phyloP scores from a whole-genome alignment of 345 rosid genomes.

The Aquilaria sinensis region DNA sequence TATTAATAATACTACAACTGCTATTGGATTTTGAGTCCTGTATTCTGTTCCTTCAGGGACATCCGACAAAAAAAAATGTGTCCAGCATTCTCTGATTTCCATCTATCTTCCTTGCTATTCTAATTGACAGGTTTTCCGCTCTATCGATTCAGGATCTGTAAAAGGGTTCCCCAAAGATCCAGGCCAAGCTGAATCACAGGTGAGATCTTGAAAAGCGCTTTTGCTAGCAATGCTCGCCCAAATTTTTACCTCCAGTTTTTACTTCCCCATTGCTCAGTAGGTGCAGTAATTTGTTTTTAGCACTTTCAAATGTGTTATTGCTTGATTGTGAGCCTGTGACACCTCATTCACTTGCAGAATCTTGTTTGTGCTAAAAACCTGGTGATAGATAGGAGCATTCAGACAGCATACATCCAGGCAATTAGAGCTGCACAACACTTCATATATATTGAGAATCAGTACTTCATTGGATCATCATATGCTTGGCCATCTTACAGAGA shows the following conservation, averaged over 20 bases:
- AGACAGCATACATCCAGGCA: conserved; percentile 77
- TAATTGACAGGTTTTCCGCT: conserved; percentile 48
- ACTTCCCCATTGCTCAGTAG: not conserved
- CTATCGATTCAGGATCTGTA: conserved; percentile 72
- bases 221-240: not conserved
- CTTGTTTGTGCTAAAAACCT: conserved; percentile 72
- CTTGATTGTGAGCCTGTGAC: no score
- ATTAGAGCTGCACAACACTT: conserved; percentile 76
- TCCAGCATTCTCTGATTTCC: not conserved
- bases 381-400: conserved; percentile 78
- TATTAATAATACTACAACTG: not conserved
- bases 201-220: not conserved
- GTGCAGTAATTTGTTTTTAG: not conserved
- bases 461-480: conserved; percentile 74
- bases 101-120: not conserved
- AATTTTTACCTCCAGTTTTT: not conserved
- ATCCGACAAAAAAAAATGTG: no score
- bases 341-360: conserved; percentile 36
- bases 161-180: conserved; percentile 76
- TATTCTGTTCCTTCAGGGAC: not conserved
- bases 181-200: conserved; percentile 45
- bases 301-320: not conserved
- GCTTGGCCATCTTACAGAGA: conserved; percentile 69
- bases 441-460: conserved; percentile 75
- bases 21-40: not conserved